These are phyloP conservation scores for Cenococcum geophilum DNA, from an alignment of 495 filamentous ascomycete species.

Conservation along the genomic window DNA sequence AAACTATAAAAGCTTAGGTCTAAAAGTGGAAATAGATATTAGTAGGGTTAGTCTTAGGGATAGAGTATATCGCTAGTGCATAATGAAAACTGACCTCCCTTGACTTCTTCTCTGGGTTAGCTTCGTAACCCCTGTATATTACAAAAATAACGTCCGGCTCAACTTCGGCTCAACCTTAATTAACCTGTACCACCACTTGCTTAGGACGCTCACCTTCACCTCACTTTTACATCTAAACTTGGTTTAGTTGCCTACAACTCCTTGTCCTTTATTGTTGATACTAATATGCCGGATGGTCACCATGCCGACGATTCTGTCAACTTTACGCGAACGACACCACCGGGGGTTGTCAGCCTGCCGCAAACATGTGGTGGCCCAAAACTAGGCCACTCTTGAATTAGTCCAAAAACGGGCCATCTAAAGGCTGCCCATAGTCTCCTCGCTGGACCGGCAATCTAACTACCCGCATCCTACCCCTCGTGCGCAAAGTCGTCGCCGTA, in stretches of 20 bases:
- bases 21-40: too few relatives aligned
- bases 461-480: conserved; percentile 76
- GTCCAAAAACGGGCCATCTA: neutral
- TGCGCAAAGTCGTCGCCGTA: conserved; percentile 72
- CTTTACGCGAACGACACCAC: neutral
- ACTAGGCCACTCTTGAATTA: neutral
- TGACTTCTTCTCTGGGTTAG: neutral
- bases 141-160: neutral
- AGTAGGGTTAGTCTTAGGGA: too few relatives aligned
- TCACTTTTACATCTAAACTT: neutral
- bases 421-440: neutral
- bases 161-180: too few relatives aligned
- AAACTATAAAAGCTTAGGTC: too few relatives aligned
- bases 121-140: neutral
- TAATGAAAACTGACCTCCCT: conserved; percentile 4
- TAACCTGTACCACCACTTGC: too few relatives aligned
- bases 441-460: conserved; percentile 76
- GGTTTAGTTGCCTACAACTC: neutral
- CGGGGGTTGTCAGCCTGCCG: neutral
- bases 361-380: neutral
- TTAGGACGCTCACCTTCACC: neutral
- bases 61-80: neutral
- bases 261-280: neutral
- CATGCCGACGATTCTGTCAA: neutral
- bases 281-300: neutral